phyloP scores from a whole-genome alignment of 805 yeast genomes.

The Wickerhamomyces chaumierensis region DNA sequence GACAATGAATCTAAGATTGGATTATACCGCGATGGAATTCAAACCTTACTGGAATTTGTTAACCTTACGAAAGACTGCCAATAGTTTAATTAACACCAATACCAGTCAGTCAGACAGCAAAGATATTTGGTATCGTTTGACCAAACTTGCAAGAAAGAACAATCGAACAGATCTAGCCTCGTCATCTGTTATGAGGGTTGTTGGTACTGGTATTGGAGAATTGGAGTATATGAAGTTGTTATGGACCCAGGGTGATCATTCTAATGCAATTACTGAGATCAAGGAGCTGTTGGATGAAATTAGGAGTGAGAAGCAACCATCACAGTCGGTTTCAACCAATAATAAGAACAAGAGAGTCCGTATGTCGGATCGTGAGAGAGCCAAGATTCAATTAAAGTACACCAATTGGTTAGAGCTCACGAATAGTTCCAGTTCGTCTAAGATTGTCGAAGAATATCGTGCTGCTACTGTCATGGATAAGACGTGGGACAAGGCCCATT shows the following conservation, averaged over 20 bases:
- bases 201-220: conserved; percentile 26
- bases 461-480: conserved; percentile 43
- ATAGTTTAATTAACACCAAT: conserved; percentile 17
- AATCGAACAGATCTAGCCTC: conserved; percentile 66
- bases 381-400: conserved; percentile 54
- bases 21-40: conserved; percentile 38
- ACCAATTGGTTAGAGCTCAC: conserved; percentile 85
- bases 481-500: conserved; percentile 70
- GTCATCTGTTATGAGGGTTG: conserved; percentile 50
- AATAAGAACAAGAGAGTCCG: neutral
- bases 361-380: conserved; percentile 18
- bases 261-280: conserved; percentile 67
- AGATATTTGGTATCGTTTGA: conserved; percentile 44
- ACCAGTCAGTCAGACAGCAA: conserved; percentile 24
- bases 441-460: conserved; percentile 59
- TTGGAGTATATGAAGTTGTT: conserved; percentile 70
- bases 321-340: too few species aligned
- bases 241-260: conserved; percentile 84
- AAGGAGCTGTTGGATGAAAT: conserved; percentile 24
- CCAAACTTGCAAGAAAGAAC: conserved; percentile 56
- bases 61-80: conserved; percentile 44
- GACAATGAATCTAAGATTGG: conserved; percentile 15
- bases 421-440: conserved; percentile 68
- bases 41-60: conserved; percentile 48
- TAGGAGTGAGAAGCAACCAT: too few species aligned